Conservation (phyloP, 108 stramenopile species). For the Skeletonema menzelii region DNA sequence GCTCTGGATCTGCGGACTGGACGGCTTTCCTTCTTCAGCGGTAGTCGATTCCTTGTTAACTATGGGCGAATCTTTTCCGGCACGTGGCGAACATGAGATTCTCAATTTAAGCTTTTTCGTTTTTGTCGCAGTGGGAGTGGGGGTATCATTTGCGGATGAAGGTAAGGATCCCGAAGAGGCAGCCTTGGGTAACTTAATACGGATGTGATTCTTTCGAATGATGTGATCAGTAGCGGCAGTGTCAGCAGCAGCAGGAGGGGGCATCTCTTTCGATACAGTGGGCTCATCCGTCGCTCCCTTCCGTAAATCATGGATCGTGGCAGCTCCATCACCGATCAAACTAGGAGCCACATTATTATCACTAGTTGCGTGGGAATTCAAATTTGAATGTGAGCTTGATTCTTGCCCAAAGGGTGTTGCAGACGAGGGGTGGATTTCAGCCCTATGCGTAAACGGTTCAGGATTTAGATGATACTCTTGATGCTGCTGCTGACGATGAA, state of each 20-base stretch:
- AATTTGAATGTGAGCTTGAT: not conserved
- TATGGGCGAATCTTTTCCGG: not conserved
- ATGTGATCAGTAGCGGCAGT: not conserved
- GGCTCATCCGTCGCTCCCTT: not conserved
- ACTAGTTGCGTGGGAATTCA: not conserved
- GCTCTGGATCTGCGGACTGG: conserved; percentile 13
- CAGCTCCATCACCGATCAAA: not conserved
- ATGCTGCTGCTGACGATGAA: not conserved
- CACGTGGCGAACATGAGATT: conserved; percentile 16
- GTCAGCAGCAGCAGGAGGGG: not conserved
- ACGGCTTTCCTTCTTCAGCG: conserved; percentile 1
- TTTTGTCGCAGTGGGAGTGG: not conserved
- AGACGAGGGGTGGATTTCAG: not conserved
- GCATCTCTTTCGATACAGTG: not conserved
- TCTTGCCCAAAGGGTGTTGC: not conserved
- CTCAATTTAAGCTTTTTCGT: conserved; percentile 27
- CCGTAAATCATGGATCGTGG: not conserved
- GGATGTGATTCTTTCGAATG: conserved; percentile 15
- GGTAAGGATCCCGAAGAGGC: not conserved
- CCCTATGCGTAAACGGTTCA: not conserved
- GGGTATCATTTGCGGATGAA: not conserved
- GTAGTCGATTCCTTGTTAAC: not conserved
- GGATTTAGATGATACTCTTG: not conserved
- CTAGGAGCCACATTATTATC: not conserved
- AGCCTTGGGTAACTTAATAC: conserved; percentile 34